Base-by-base conservation (phyloP, 2,329 filamentous ascomycete species). In the Cercospora canescens region DNA sequence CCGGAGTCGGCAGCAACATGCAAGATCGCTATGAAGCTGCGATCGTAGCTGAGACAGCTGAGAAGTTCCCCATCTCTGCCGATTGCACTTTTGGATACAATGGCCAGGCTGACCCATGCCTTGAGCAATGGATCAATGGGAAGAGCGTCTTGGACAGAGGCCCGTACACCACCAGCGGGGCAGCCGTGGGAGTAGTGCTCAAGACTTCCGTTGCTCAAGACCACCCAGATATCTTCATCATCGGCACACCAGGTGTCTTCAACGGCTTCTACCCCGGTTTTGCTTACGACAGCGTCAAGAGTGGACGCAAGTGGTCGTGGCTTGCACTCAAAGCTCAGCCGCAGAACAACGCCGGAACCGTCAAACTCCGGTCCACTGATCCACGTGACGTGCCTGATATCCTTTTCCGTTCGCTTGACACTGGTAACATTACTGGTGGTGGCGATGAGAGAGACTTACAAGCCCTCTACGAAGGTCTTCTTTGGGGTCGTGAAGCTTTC, bases 371-470 rank as follows among this genome's bases (percentile, higher is more conserved):
- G 12, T 88, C 86, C 0, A 78, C 84, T 0, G 85, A 92, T 72
- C 89, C 90, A 0, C 84, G 86, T 0, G 89, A 91, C 62, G 80
- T 82, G 3, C 90, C 90, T 0, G 76, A 84, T 4, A 89, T 92
- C 69, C 79, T 81, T 59, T 90, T 88, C 79, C 86, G 87, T 75
- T 89, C 84, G 75, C 88, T 78, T 45, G 81, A 83, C 58, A 79
- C 80, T 0, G 85, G 85, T 18, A 79, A 76, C 32, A 70, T 68
- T n/a, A 78, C 76, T 34, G 79, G 77, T 65, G 78, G 55, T 18
- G 69, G 68, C 14, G 67, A 72, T n/a, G 71, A 76, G 41, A 67
- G 70, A 74, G 83, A 87, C 67, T 77, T 85, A 12, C 73, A 81
- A 56, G 86, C 87, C 0, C 70, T 88, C 12, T 79, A 81, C 34